These are phyloP conservation scores for Solanum verrucosum DNA, from an alignment of 257 asterid species.

Conservation along the genomic window DNA sequence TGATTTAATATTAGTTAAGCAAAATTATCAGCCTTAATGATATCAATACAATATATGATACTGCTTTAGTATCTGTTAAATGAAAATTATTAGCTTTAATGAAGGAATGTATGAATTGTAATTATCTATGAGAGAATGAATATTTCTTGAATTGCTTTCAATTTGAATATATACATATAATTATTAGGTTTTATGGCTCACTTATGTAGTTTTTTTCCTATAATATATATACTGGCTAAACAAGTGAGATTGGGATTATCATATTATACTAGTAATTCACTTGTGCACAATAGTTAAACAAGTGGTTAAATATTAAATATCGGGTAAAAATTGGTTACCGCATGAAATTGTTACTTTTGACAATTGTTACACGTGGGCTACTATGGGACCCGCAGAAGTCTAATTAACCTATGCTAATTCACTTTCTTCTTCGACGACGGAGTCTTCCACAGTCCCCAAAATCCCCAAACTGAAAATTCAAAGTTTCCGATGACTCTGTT, in stretches of 20 bases:
- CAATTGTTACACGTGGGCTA: not conserved
- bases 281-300: not conserved
- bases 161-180: too few species aligned
- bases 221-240: not conserved
- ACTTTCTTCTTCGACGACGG: conserved; percentile 9
- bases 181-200: too few species aligned
- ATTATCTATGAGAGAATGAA: too few species aligned
- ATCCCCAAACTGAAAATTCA: not conserved
- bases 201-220: not conserved
- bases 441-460: not conserved
- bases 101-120: too few species aligned
- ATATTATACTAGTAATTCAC: not conserved
- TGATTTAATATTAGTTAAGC: too few species aligned
- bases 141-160: too few species aligned
- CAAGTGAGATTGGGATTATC: not conserved
- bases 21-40: not conserved
- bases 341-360: not conserved
- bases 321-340: not conserved
- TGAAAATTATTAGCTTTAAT: too few species aligned
- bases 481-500: not conserved
- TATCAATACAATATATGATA: too few species aligned
- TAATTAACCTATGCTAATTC: not conserved
- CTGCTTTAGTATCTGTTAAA: not conserved
- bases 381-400: not conserved
- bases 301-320: not conserved